Conservation (phyloP, 352 stramenopile genomes). For the Elongisporangium prolatum region DNA sequence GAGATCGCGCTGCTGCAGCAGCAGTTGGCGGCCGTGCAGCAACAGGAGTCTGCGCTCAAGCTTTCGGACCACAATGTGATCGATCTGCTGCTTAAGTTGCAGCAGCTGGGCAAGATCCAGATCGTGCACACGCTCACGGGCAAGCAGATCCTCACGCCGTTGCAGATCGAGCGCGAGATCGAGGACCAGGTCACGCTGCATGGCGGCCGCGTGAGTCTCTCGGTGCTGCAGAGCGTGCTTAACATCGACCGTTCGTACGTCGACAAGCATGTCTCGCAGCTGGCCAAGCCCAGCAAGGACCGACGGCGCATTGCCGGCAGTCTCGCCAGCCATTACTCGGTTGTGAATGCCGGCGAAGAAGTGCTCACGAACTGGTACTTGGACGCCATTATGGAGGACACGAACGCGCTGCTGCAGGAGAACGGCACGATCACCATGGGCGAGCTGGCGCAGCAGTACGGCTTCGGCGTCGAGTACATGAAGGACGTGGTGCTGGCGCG, state of each 20-base stretch:
- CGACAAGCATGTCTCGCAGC: conserved; percentile 45
- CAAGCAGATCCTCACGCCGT: conserved; percentile 76
- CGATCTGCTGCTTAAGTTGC: conserved; percentile 72
- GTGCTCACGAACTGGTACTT: conserved; percentile 79
- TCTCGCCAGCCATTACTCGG: conserved; percentile 34
- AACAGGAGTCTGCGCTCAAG: conserved; percentile 72
- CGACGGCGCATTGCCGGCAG: conserved; percentile 16
- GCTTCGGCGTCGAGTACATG: conserved; percentile 83
- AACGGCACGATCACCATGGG: conserved; percentile 60
- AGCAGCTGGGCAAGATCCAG: conserved; percentile 69
- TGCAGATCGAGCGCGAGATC: conserved; percentile 70
- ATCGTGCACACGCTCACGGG: conserved; percentile 77
- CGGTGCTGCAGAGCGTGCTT: conserved; percentile 57
- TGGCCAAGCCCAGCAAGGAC: conserved; percentile 20
- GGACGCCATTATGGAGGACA: conserved; percentile 83
- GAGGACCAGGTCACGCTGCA: conserved; percentile 65
- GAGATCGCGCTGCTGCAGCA: conserved; percentile 79
- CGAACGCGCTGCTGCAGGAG: conserved; percentile 70
- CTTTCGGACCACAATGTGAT: conserved; percentile 83
- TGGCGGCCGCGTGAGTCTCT: conserved; percentile 57
- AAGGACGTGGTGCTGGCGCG: conserved; percentile 58
- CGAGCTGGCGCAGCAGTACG: conserved; percentile 75
- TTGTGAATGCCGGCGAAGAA: conserved; percentile 75
- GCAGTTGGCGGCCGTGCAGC: conserved; percentile 74
- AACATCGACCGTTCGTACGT: conserved; percentile 75